phyloP scores from a whole-genome alignment of 257 asterid genomes.

The Mentha longifolia region DNA sequence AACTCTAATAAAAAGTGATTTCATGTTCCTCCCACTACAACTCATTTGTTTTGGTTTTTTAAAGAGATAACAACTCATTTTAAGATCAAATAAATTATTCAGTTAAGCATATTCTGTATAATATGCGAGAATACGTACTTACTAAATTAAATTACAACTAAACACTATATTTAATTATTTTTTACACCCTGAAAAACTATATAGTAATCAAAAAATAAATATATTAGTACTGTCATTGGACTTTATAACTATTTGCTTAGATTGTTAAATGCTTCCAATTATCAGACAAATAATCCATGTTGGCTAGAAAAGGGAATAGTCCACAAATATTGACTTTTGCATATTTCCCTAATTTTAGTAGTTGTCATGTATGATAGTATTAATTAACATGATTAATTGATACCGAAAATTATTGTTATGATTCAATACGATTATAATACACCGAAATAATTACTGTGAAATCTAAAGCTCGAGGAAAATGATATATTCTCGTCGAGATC shows the following conservation, averaged over 20 bases:
- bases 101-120: slow-evolving; percentile 22
- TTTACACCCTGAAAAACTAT: background rate
- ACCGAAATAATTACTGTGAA: no score
- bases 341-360: background rate
- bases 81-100: background rate
- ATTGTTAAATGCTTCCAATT: slow-evolving; percentile 20
- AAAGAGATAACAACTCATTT: background rate
- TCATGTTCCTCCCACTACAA: slow-evolving; percentile 33
- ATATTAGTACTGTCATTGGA: slow-evolving; percentile 23
- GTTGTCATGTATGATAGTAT: no score
- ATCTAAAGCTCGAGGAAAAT: no score
- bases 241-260: slow-evolving; percentile 1
- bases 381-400: no score
- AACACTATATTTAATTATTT: background rate
- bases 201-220: background rate
- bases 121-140: background rate
- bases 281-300: slow-evolving; percentile 20
- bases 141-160: background rate
- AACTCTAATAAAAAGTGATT: background rate
- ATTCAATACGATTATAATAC: no score
- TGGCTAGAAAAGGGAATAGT: slow-evolving; percentile 15
- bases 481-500: no score
- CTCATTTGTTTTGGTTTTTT: background rate
- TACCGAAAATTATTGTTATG: background rate
- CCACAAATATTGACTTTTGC: slow-evolving; percentile 4